Evolutionary conservation across 176 grass and related monocot species (phyloP).

Genomic region (Eleusine indica): DNA sequence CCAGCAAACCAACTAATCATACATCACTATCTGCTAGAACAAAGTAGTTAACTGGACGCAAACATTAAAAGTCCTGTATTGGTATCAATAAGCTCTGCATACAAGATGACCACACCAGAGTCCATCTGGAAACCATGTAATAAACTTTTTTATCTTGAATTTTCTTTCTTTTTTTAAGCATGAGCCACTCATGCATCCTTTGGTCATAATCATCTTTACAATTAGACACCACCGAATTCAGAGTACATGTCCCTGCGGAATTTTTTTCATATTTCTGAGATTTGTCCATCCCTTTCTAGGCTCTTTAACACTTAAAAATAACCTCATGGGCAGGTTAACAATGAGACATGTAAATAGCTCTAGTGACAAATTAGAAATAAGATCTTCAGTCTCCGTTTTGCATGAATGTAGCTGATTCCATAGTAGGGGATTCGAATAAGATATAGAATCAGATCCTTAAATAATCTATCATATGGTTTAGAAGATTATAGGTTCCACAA

Average conservation of each 20-base stretch:
- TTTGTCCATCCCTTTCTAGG: slow-evolving; percentile 11
- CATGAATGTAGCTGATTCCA: neutral
- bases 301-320: neutral
- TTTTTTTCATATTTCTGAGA: neutral
- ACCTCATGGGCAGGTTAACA: neutral
- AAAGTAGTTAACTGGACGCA: neutral
- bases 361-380: neutral
- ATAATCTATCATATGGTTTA: slow-evolving; percentile 7
- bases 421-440: neutral
- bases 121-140: slow-evolving; percentile 14
- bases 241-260: neutral
- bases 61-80: neutral
- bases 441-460: neutral
- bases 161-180: neutral
- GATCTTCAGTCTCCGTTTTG: neutral
- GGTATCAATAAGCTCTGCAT: slow-evolving; percentile 27
- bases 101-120: neutral
- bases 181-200: neutral
- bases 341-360: slow-evolving; percentile 2
- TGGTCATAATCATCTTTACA: neutral
- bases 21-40: slow-evolving; percentile 3
- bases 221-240: neutral
- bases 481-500: neutral
- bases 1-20: slow-evolving; percentile 25
- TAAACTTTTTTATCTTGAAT: neutral